These are phyloP conservation scores for Eucalyptus decipiens DNA, from an alignment of 345 rosid genomes.

Conservation along the genomic window DNA sequence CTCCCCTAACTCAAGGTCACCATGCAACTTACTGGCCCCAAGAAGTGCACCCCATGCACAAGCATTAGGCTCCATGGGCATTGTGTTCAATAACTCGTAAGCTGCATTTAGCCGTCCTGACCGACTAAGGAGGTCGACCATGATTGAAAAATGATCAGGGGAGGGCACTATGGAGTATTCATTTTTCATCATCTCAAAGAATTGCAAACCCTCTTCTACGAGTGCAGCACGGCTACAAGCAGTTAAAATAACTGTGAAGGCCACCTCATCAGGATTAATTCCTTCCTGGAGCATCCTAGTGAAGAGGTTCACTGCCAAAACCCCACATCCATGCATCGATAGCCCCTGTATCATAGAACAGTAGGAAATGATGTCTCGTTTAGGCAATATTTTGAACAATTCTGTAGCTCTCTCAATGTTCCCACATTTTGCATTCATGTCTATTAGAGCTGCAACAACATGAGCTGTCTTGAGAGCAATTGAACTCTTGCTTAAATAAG, in stretches of 20 bases:
- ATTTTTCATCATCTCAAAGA: slow-evolving; percentile 36
- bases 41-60: slow-evolving; percentile 72
- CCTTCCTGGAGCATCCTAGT: slow-evolving; percentile 53
- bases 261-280: slow-evolving; percentile 47
- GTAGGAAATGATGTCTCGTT: slow-evolving; percentile 31
- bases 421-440: slow-evolving; percentile 81
- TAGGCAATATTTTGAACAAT: slow-evolving; percentile 44
- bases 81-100: slow-evolving; percentile 31
- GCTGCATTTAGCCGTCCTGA: slow-evolving; percentile 45
- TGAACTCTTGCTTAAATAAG: slow-evolving; percentile 22
- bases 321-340: slow-evolving; percentile 40
- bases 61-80: slow-evolving; percentile 47
- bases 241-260: slow-evolving; percentile 55
- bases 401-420: slow-evolving; percentile 42
- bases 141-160: slow-evolving; percentile 51
- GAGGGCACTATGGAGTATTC: slow-evolving; percentile 34
- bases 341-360: slow-evolving; percentile 66
- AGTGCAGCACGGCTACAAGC: slow-evolving; percentile 53
- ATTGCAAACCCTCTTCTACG: slow-evolving; percentile 43
- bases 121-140: slow-evolving; percentile 60
- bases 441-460: slow-evolving; percentile 51
- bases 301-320: slow-evolving; percentile 37
- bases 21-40: slow-evolving; percentile 45
- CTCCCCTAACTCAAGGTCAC: slow-evolving; percentile 43
- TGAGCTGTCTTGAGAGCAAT: slow-evolving; percentile 23